Conservation (phyloP, 192 early-diverging fungal species). For the Podila minutissima region DNA sequence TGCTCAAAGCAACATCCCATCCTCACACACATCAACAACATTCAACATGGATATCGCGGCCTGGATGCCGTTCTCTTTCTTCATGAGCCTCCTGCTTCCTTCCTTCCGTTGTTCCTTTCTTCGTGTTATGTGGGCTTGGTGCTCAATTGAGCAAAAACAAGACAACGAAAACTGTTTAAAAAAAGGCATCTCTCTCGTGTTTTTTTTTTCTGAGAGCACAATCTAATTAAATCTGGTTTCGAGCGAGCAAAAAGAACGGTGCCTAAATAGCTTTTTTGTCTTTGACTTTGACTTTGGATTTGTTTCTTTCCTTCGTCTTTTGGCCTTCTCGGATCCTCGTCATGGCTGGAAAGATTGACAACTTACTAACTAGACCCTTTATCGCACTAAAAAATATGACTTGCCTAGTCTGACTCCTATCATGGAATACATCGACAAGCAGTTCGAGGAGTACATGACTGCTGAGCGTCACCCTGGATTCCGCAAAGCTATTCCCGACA, state of each 20-base stretch:
- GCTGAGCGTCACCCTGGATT: slow-evolving; percentile 81
- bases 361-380: slow-evolving; percentile 1
- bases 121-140: background rate
- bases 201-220: background rate
- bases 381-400: no score
- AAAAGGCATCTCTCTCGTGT: background rate
- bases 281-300: background rate
- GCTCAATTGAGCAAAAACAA: background rate
- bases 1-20: background rate
- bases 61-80: background rate
- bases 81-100: slow-evolving; percentile 66
- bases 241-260: no score
- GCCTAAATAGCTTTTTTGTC: background rate
- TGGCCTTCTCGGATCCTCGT: no score
- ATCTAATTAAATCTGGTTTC: no score
- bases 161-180: background rate
- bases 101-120: background rate
- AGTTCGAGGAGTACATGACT: slow-evolving; percentile 90
- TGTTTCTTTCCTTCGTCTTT: background rate
- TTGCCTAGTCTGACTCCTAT: slow-evolving; percentile 85
- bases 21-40: background rate
- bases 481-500: slow-evolving; percentile 83
- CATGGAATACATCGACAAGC: slow-evolving; percentile 95
- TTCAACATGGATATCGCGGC: background rate
- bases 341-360: background rate